Conservation (phyloP, 768 basidiomycete genomes). For the Lentinula detonsa region DNA sequence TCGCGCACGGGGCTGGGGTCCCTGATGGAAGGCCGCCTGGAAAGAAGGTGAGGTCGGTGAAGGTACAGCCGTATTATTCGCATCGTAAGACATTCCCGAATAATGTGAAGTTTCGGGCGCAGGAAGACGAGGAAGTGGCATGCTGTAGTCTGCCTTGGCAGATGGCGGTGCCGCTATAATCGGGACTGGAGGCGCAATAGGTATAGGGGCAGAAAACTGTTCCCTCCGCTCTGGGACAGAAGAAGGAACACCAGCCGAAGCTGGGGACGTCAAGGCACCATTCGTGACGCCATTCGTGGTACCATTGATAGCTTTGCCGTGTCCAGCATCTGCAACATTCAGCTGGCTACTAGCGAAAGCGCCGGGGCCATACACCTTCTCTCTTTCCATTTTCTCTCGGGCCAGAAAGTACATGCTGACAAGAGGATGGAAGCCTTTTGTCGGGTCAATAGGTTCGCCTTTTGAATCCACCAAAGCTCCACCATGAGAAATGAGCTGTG, state of each 20-base stretch:
- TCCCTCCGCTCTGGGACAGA: neutral
- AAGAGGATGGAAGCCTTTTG: constrained; percentile 88
- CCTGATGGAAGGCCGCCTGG: constrained; percentile 25
- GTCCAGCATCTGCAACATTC: constrained; percentile 35
- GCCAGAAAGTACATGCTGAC: constrained; percentile 96
- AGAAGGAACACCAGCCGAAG: neutral
- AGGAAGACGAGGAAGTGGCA: constrained; percentile 77
- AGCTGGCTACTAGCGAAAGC: constrained; percentile 92
- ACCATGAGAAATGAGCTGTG: constrained; percentile 39
- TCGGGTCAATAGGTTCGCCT: constrained; percentile 70
- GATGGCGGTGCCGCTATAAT: neutral
- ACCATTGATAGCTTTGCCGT: neutral
- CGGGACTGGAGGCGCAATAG: neutral
- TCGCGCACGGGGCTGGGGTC: constrained; percentile 57
- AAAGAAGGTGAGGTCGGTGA: constrained; percentile 58
- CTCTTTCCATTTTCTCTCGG: constrained; percentile 92
- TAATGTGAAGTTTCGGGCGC: constrained; percentile 78
- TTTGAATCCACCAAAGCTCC: constrained; percentile 35
- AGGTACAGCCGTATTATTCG: constrained; percentile 34
- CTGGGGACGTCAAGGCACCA: neutral
- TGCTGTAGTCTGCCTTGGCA: constrained; percentile 64
- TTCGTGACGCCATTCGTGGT: neutral
- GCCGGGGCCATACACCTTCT: constrained; percentile 88
- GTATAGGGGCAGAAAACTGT: neutral
- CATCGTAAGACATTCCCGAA: constrained; percentile 77